Evolutionary conservation across 441 rosid genomes (phyloP).

Genomic region (Euphorbia schlechtendalii): DNA sequence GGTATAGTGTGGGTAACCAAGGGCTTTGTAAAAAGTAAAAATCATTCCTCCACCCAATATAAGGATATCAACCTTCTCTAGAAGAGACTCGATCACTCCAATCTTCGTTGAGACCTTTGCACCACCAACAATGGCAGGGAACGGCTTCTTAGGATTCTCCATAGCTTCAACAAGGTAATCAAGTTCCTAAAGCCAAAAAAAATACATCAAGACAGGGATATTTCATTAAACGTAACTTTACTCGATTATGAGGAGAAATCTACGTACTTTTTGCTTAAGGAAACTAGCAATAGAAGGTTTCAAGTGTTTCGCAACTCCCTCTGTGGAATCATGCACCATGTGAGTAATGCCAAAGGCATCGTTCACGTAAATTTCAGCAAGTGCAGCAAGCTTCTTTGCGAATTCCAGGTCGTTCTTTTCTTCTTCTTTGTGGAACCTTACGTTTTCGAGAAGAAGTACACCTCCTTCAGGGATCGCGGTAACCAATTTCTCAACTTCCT

Average conservation of each 20-base stretch:
- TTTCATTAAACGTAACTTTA: no score
- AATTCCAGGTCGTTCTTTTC: slow-evolving; percentile 98
- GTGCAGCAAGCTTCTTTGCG: slow-evolving; percentile 88
- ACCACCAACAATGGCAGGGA: slow-evolving; percentile 97
- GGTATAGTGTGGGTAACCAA: no score
- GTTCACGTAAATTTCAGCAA: slow-evolving; percentile 81
- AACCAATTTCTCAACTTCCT: slow-evolving; percentile 71
- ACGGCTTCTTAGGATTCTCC: slow-evolving; percentile 84
- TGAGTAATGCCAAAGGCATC: slow-evolving; percentile 97
- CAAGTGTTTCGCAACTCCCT: slow-evolving; percentile 80
- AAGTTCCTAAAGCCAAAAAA: slow-evolving; percentile 53
- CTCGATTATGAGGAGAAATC: neutral
- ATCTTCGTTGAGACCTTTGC: slow-evolving; percentile 90
- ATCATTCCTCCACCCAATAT: slow-evolving; percentile 94
- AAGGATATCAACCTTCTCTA: slow-evolving; percentile 60
- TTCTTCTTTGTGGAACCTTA: slow-evolving; percentile 86
- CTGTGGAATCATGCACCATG: slow-evolving; percentile 95
- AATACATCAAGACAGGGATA: neutral
- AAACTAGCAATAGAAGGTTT: slow-evolving; percentile 97
- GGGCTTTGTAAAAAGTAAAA: slow-evolving; percentile 87
- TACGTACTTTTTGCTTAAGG: slow-evolving; percentile 82
- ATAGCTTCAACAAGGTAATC: slow-evolving; percentile 96
- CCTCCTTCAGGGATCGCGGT: slow-evolving; percentile 68
- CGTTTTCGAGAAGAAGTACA: slow-evolving; percentile 81
- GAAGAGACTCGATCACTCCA: slow-evolving; percentile 88